Evolutionary conservation across 2,329 filamentous ascomycete species (phyloP).

Genomic region (Zymoseptoria passerinii): DNA sequence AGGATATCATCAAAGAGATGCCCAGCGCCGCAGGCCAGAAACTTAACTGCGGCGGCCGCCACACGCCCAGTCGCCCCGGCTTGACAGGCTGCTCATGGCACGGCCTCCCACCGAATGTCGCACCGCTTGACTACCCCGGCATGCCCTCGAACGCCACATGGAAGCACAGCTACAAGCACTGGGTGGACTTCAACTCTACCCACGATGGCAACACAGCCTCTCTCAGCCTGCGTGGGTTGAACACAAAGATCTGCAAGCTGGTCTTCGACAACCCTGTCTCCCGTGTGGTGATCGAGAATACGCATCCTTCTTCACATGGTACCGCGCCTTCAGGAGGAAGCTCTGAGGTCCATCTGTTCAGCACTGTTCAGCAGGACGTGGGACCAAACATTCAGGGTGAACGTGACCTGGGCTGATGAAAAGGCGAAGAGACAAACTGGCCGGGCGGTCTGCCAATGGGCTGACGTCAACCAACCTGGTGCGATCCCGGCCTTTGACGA

Average conservation of each 20-base stretch:
- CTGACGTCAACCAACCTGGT: slow-evolving; percentile 65
- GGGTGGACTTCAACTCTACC: slow-evolving; percentile 61
- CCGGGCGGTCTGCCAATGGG: slow-evolving; percentile 72
- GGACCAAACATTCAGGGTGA: slow-evolving; percentile 66
- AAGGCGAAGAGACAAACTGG: slow-evolving; percentile 47
- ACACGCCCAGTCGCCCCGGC: slow-evolving; percentile 38
- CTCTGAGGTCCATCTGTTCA: slow-evolving; percentile 68
- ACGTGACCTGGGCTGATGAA: slow-evolving; percentile 54
- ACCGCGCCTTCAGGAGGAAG: slow-evolving; percentile 45
- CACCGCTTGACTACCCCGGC: slow-evolving; percentile 28
- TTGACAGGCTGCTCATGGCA: slow-evolving; percentile 63
- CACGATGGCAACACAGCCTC: slow-evolving; percentile 42
- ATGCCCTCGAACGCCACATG: slow-evolving; percentile 7
- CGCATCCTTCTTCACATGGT: background rate
- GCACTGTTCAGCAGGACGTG: slow-evolving; percentile 78
- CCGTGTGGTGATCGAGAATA: slow-evolving; percentile 52
- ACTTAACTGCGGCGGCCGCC: slow-evolving; percentile 31
- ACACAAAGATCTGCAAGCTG: slow-evolving; percentile 72
- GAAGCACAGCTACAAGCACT: slow-evolving; percentile 29
- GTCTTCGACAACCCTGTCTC: slow-evolving; percentile 61
- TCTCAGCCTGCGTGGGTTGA: slow-evolving; percentile 60
- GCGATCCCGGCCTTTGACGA: slow-evolving; percentile 80
- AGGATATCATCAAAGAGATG: slow-evolving; percentile 57
- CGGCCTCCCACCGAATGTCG: slow-evolving; percentile 58
- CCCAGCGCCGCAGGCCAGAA: slow-evolving; percentile 60